Conservation (phyloP, 176 grass and related monocot genomes). For the Melocanna baccifera region DNA sequence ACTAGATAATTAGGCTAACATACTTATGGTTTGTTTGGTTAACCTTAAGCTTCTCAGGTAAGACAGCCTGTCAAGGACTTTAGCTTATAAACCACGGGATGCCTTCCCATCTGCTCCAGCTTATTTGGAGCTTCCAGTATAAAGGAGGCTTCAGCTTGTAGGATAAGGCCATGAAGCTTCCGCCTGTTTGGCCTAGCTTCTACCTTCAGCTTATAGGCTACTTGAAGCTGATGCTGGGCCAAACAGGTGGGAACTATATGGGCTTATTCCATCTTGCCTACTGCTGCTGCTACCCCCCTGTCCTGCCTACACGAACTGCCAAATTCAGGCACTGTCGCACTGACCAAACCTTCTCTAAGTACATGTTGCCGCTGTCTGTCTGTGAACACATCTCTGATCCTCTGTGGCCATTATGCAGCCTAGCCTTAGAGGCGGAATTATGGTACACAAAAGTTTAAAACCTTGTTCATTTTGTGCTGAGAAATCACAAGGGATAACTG, state of each 20-base stretch:
- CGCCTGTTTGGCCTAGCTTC: neutral
- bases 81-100: neutral
- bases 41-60: neutral
- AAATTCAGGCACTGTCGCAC: neutral
- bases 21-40: neutral
- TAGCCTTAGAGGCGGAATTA: neutral
- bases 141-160: neutral
- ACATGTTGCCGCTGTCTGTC: neutral
- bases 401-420: neutral
- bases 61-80: neutral
- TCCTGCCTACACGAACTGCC: neutral
- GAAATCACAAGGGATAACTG: neutral
- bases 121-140: neutral
- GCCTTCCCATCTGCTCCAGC: neutral
- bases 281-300: neutral
- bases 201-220: neutral
- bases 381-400: neutral
- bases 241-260: neutral
- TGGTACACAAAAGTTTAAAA: neutral
- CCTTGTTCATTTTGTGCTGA: neutral
- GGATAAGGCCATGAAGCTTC: neutral
- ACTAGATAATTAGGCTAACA: neutral
- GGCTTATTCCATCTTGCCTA: neutral
- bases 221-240: neutral
- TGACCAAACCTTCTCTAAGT: neutral